Evolutionary conservation across 2,329 filamentous ascomycete genomes (phyloP), one percentile per base, ranked within the genome.

Genomic region (Xylariaceae sp.): DNA sequence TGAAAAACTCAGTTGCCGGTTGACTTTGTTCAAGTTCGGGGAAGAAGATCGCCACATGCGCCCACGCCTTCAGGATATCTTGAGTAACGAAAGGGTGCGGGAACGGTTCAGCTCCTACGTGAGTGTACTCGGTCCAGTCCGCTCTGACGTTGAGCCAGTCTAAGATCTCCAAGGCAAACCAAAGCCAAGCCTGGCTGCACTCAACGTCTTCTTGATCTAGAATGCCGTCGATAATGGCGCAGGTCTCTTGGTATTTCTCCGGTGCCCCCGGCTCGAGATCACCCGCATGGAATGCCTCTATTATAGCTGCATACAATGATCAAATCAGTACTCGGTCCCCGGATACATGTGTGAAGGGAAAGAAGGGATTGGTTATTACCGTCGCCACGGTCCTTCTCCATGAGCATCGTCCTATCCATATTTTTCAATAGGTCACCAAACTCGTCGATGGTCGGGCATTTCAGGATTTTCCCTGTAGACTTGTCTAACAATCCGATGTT

Each of bases 221-320:
- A 32, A 59, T 55, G 3, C 61, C 58, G n/a, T 55, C 52, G 22
- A 69, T 55, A 44, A 74, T 63, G 3, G 59, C 56, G 35, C 61
- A 58, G 17, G 64, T 61, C 41, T 72, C 66, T 2, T 59, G 38
- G 49, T 70, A 72, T 41, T 60, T 63, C 35, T 62, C 57, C 21
- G 64, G 62, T 1, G 65, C 64, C 3, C 65, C 61, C 1, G 68
- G 66, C 38, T 71, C 67, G 2, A 72, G 52, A 37, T 75, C 72
- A 5, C 63, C 70, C 5, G 63, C 58, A 45, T 75, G 72, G 60
- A 71, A 75, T 22, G 62, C 59, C 37, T 71, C 59, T 40, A 74
- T 70, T 56, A 72, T 70, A 11, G 54, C 57, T 62, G 25, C 37
- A 45, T 21, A 22, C 17, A 32, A 20, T 41, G 34, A 32, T n/a